Evolutionary conservation across 768 basidiomycete species (phyloP).

Genomic region (Calocybe cyanea): DNA sequence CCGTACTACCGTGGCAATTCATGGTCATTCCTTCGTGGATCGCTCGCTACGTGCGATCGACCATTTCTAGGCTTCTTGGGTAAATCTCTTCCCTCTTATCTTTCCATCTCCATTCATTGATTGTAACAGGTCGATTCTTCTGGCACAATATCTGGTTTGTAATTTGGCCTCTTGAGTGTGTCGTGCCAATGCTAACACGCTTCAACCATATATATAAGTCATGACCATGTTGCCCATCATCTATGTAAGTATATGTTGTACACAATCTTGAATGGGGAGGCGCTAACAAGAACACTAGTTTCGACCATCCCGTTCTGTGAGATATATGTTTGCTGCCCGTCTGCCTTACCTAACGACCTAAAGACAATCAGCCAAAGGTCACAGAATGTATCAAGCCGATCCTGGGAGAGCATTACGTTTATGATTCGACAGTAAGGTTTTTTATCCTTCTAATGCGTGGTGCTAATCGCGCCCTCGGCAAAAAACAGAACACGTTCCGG

Average conservation of each 20-base stretch:
- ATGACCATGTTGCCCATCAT: slow-evolving; percentile 1
- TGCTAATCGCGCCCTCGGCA: neutral
- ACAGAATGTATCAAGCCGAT: slow-evolving; percentile 50
- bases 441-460: neutral
- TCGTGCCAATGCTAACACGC: too few species aligned
- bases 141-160: too few species aligned
- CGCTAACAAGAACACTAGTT: too few species aligned
- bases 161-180: too few species aligned
- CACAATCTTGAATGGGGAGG: too few species aligned
- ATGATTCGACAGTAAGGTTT: slow-evolving; percentile 47
- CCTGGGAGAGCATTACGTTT: slow-evolving; percentile 56
- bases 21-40: too few species aligned
- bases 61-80: slow-evolving; percentile 59
- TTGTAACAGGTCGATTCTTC: too few species aligned
- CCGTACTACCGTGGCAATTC: too few species aligned
- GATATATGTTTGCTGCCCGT: slow-evolving; percentile 4
- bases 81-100: slow-evolving; percentile 61
- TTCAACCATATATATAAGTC: slow-evolving; percentile 38
- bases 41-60: too few species aligned
- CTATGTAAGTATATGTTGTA: slow-evolving; percentile 34
- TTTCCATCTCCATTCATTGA: too few species aligned
- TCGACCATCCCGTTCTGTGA: slow-evolving; percentile 51
- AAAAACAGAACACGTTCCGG: slow-evolving; percentile 46
- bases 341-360: neutral
- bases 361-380: slow-evolving; percentile 56